These are phyloP conservation scores for Quercus gilva DNA, from an alignment of 306 rosid species.

Conservation along the genomic window DNA sequence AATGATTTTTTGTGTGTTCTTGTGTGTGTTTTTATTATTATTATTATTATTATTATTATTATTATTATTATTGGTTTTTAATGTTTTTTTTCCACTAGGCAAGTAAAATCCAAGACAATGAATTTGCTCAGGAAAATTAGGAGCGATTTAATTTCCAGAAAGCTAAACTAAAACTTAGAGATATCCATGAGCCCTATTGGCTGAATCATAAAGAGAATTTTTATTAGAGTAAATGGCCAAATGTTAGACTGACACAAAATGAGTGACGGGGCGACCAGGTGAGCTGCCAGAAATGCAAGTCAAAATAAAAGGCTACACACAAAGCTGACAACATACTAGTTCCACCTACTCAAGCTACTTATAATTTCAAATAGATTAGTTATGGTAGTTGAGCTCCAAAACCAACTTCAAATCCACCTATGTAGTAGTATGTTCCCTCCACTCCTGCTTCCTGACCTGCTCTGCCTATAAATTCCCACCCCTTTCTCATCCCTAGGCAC, in stretches of 20 bases:
- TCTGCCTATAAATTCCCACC: slow-evolving; percentile 48
- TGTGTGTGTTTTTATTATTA: no score
- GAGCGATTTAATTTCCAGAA: background rate
- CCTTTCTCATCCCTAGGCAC: slow-evolving; percentile 18
- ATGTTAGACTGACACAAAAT: slow-evolving; percentile 19
- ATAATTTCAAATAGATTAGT: slow-evolving; percentile 29
- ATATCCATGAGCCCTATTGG: background rate
- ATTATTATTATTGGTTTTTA: no score
- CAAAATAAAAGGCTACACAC: slow-evolving; percentile 10
- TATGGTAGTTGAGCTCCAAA: slow-evolving; percentile 74
- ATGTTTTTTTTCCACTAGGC: no score
- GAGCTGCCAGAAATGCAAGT: slow-evolving; percentile 14
- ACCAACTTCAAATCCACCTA: slow-evolving; percentile 47
- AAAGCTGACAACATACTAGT: slow-evolving; percentile 22
- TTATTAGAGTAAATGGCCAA: background rate
- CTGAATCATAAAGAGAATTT: background rate
- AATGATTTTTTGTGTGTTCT: no score
- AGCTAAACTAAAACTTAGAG: background rate
- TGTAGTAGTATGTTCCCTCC: slow-evolving; percentile 7
- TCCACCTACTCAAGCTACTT: slow-evolving; percentile 25
- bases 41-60: no score
- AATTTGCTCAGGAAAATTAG: no score
- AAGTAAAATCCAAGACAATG: no score
- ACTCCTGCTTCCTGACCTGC: slow-evolving; percentile 7
- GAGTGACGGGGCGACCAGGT: slow-evolving; percentile 15